Evolutionary conservation across 495 filamentous ascomycete genomes (phyloP), one percentile per base, ranked within the genome.

Genomic region (Penicillium paradoxum): DNA sequence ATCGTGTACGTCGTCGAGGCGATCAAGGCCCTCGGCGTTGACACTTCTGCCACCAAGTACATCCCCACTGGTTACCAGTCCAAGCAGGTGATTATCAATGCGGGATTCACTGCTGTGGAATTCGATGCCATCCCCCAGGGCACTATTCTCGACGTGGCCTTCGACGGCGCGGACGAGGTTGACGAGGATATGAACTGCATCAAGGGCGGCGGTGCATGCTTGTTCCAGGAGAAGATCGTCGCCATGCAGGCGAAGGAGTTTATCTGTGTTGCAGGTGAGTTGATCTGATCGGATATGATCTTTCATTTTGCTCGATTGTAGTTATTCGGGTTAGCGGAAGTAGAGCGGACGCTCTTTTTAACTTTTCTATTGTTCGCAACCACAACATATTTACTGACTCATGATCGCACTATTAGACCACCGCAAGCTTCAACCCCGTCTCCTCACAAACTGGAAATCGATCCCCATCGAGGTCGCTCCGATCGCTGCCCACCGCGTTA

Each of bases 221-320:
- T 97, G 53, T 97, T 95, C 78, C 95, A 97, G 72, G 93, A 98
- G 76, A 98, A 98, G 75, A 75, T 98, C 19, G 92, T 98, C 13
- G 91, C 91, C 3, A 81, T 87, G 29, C 80, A 83, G 49, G 87
- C 91, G 2, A 86, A 82, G 73, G 87, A 91, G 60, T 97, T 98
- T 64, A 82, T 98, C 49, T 93, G 89, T 63, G 95, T 97, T 48
- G 93, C 95, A 29, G 90, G 86, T 88, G 65, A 54, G 75, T 65
- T 30, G 13, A 15, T 18, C 30, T 17, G 44, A 19, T 33, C 30
- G n/a, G 8, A 15, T 27, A 52, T 39, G 45, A 36, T 24, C 45
- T 17, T 29, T 5, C 2, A 7, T 3, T 32, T 32, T 32, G 29
- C 19, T 55, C 17, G 11, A 32, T 18, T 27, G 25, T 27, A 22